Percentiles rank a stretch among this genome's conserved stretches.
Evolutionary conservation across 1,284 basidiomycete genomes (phyloP).

Genomic region (Neotropicomus parvogracilis): DNA sequence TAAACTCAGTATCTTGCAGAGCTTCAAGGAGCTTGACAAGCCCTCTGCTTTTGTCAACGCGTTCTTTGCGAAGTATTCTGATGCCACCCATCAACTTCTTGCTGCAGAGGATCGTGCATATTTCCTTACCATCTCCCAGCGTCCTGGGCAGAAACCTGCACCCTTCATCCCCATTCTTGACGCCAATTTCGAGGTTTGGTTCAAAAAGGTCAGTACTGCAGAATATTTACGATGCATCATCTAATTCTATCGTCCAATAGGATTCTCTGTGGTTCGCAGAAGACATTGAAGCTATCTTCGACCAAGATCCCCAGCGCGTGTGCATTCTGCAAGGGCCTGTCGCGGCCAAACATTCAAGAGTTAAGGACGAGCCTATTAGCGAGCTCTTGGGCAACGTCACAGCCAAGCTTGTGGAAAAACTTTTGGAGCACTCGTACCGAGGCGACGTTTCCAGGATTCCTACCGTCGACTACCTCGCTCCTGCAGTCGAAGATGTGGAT

Average conservation of each 20-base stretch:
- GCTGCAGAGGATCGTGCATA: slow-evolving; percentile 94
- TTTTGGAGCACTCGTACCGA: slow-evolving; percentile 77
- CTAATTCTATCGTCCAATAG: slow-evolving; percentile 39
- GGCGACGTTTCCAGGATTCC: slow-evolving; percentile 82
- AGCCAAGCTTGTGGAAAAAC: slow-evolving; percentile 69
- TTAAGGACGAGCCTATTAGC: slow-evolving; percentile 92
- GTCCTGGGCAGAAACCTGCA: slow-evolving; percentile 96
- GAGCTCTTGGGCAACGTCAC: slow-evolving; percentile 90
- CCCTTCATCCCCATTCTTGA: slow-evolving; percentile 99
- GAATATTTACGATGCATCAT: slow-evolving; percentile 1
- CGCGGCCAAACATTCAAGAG: slow-evolving; percentile 82
- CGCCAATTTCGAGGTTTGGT: slow-evolving; percentile 93
- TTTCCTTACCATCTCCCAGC: slow-evolving; percentile 92
- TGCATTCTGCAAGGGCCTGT: slow-evolving; percentile 97
- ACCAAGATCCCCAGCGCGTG: slow-evolving; percentile 96
- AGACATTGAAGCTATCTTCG: slow-evolving; percentile 97
- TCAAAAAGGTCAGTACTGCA: slow-evolving; percentile 77
- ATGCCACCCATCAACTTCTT: slow-evolving; percentile 82
- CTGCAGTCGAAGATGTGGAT: slow-evolving; percentile 41
- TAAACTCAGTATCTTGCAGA: slow-evolving; percentile 89
- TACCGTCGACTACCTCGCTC: slow-evolving; percentile 81
- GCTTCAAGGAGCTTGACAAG: slow-evolving; percentile 80
- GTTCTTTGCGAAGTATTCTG: slow-evolving; percentile 86
- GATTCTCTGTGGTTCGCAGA: slow-evolving; percentile 98
- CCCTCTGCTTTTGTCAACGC: slow-evolving; percentile 73